Conservation (phyloP, 169 alveolate species). For the Theileria parva region DNA sequence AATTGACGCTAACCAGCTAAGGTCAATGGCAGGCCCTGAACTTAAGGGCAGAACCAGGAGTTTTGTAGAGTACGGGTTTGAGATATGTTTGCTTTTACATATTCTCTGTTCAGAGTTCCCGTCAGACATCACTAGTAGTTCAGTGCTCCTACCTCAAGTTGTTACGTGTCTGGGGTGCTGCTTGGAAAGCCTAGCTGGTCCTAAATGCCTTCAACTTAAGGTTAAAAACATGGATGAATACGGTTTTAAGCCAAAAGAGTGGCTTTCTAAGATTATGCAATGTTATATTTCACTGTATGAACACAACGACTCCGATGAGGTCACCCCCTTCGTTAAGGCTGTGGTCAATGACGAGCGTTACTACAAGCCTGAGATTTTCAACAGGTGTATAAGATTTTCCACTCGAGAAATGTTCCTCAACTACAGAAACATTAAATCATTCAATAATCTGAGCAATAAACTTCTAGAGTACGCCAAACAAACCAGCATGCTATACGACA, state of each 20-base stretch:
- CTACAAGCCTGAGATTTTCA: conserved; percentile 74
- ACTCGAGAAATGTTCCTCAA: conserved; percentile 74
- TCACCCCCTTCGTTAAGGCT: conserved; percentile 57
- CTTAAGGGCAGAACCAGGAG: conserved; percentile 70
- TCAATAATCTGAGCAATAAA: conserved; percentile 42
- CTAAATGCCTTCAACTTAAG: conserved; percentile 81
- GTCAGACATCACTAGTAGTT: conserved; percentile 65
- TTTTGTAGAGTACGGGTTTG: conserved; percentile 70
- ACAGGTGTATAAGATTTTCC: conserved; percentile 74
- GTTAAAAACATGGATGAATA: conserved; percentile 84
- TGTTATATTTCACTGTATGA: conserved; percentile 71
- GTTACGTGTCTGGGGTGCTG: conserved; percentile 87
- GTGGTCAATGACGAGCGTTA: conserved; percentile 79
- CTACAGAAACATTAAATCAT: conserved; percentile 38
- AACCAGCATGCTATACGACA: conserved; percentile 55
- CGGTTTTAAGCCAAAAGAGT: conserved; percentile 83
- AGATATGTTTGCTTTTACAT: conserved; percentile 74
- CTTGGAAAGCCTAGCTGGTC: conserved; percentile 86
- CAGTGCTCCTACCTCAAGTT: conserved; percentile 80
- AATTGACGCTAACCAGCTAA: conserved; percentile 58
- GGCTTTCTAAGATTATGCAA: conserved; percentile 73
- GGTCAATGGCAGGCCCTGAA: conserved; percentile 60
- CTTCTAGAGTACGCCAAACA: conserved; percentile 58
- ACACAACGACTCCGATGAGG: conserved; percentile 32
- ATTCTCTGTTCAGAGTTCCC: conserved; percentile 72